Evolutionary conservation across 1,284 basidiomycete species (phyloP).

Genomic region (Athelia sp.): DNA sequence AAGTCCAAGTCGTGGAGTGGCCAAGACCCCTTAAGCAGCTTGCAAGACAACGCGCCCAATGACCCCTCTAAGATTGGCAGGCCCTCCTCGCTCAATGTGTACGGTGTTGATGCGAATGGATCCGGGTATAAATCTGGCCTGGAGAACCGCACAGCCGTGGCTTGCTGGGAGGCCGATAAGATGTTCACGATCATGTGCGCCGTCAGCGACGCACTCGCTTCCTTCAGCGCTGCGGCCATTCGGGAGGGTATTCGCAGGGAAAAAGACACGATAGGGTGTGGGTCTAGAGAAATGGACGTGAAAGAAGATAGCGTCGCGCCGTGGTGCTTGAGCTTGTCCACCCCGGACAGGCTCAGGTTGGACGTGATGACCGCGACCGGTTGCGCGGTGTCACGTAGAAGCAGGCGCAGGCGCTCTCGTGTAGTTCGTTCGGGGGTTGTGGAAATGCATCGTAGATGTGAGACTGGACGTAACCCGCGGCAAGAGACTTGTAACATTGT

Average conservation of each 20-base stretch:
- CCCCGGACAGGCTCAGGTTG: constrained; percentile 22
- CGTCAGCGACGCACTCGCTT: constrained; percentile 18
- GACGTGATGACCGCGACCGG: constrained; percentile 60
- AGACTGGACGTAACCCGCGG: background rate
- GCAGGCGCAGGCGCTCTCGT: constrained; percentile 29
- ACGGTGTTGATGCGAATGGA: constrained; percentile 43
- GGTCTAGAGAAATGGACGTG: constrained; percentile 85
- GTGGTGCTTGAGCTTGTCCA: constrained; percentile 40
- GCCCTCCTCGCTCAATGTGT: constrained; percentile 43
- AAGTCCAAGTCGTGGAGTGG: constrained; percentile 32
- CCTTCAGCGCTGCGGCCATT: constrained; percentile 58
- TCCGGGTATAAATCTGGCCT: constrained; percentile 55
- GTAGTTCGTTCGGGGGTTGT: constrained; percentile 3
- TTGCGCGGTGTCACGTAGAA: constrained; percentile 55
- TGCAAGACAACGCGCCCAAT: constrained; percentile 58
- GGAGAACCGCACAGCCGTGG: constrained; percentile 55
- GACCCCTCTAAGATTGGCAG: constrained; percentile 51
- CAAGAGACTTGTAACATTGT: background rate
- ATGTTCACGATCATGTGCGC: constrained; percentile 49
- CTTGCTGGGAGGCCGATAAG: constrained; percentile 55
- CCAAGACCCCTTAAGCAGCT: constrained; percentile 34
- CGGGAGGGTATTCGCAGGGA: constrained; percentile 85
- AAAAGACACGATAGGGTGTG: constrained; percentile 82
- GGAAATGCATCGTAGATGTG: background rate
- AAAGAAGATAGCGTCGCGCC: constrained; percentile 92